phyloP scores from a whole-genome alignment of 495 filamentous ascomycete genomes.

The Penicillium dipodomyicola region DNA sequence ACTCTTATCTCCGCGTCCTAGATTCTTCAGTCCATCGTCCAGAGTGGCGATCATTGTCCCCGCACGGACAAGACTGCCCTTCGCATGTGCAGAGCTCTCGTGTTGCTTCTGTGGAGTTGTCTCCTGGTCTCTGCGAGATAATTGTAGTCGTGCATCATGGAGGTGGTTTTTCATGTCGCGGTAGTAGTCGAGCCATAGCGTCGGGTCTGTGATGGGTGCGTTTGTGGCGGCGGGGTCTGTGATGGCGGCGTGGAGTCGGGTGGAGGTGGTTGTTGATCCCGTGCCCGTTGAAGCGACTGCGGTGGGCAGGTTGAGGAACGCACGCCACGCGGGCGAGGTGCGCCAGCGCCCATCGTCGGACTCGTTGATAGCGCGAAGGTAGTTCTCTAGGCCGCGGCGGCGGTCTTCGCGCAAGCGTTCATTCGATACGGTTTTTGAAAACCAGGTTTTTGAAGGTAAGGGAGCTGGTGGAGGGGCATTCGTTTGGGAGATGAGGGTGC shows the following conservation, averaged over 20 bases:
- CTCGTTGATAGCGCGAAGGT: conserved; percentile 78
- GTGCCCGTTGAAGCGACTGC: conserved; percentile 44
- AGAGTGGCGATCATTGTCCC: conserved; percentile 64
- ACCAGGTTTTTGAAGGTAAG: conserved; percentile 82
- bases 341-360: conserved; percentile 78
- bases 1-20: conserved; percentile 22
- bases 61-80: conserved; percentile 74
- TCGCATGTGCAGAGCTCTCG: conserved; percentile 78
- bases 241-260: conserved; percentile 42
- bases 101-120: conserved; percentile 63
- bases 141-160: conserved; percentile 73
- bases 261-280: conserved; percentile 35
- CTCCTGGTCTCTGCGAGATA: conserved; percentile 75
- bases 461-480: conserved; percentile 61
- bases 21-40: conserved; percentile 64
- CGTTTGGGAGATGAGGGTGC: conserved; percentile 60
- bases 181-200: conserved; percentile 83
- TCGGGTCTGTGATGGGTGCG: conserved; percentile 65
- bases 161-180: conserved; percentile 77
- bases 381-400: conserved; percentile 70
- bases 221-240: conserved; percentile 46
- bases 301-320: conserved; percentile 80
- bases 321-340: conserved; percentile 76
- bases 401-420: conserved; percentile 77
- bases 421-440: conserved; percentile 72